Evolutionary conservation across 768 basidiomycete genomes (phyloP).

Genomic region (Amylocystis lapponica): DNA sequence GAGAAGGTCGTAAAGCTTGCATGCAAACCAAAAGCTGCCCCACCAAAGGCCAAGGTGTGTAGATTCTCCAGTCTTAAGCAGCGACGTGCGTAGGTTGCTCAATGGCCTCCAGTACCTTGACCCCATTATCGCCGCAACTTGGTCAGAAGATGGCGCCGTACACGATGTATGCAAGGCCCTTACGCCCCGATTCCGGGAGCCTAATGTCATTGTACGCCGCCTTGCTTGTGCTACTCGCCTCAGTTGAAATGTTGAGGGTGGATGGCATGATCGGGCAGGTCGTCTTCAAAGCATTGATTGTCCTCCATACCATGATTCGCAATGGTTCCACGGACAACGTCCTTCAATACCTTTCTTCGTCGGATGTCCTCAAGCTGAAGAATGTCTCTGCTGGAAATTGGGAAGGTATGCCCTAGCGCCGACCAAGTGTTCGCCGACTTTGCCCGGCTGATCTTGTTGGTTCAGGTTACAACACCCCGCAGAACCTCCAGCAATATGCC

Average conservation of each 20-base stretch:
- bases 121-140: slow-evolving; percentile 94
- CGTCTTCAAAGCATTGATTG: slow-evolving; percentile 96
- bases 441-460: no score
- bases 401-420: slow-evolving; percentile 62
- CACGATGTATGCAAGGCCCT: slow-evolving; percentile 92
- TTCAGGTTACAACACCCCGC: slow-evolving; percentile 85
- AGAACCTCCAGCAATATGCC: slow-evolving; percentile 85
- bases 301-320: slow-evolving; percentile 94
- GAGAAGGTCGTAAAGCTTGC: slow-evolving; percentile 95
- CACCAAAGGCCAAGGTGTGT: slow-evolving; percentile 90
- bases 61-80: background rate
- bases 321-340: slow-evolving; percentile 94
- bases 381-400: slow-evolving; percentile 79
- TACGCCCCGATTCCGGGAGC: slow-evolving; percentile 78
- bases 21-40: slow-evolving; percentile 94
- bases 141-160: slow-evolving; percentile 89
- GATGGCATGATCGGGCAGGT: slow-evolving; percentile 42
- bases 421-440: no score
- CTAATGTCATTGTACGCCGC: slow-evolving; percentile 62
- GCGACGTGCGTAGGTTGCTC: no score
- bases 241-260: background rate
- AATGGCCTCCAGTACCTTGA: slow-evolving; percentile 73
- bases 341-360: slow-evolving; percentile 72
- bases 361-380: slow-evolving; percentile 74
- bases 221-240: no score